Evolutionary conservation across 1,139 yeast genomes (phyloP).

Genomic region (Lodderomyces orthopsilosis): DNA sequence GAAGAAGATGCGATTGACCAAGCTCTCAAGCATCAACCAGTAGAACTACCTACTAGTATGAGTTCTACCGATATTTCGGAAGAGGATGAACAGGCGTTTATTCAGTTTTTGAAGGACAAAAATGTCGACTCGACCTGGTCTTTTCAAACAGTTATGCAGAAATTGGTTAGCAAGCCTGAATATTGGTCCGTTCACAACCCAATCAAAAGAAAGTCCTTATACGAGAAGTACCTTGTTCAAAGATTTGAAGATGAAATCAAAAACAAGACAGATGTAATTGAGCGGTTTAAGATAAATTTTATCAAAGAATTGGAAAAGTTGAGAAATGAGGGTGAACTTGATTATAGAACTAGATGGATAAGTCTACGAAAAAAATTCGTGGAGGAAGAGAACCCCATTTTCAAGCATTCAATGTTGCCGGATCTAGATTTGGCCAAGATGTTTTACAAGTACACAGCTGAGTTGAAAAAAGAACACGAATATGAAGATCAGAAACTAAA

Average conservation of each 20-base stretch:
- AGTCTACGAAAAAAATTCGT: conserved; percentile 48
- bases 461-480: conserved; percentile 40
- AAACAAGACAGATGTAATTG: conserved; percentile 52
- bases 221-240: conserved; percentile 61
- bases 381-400: conserved; percentile 62
- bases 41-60: conserved; percentile 9
- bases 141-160: conserved; percentile 64
- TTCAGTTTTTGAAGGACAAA: conserved; percentile 49
- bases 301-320: conserved; percentile 42
- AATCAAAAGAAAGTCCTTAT: conserved; percentile 54
- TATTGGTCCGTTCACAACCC: conserved; percentile 74
- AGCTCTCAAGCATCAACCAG: conserved; percentile 14
- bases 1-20: conserved; percentile 14
- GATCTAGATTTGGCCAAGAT: conserved; percentile 54
- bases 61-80: conserved; percentile 3
- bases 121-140: conserved; percentile 75
- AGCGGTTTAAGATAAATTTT: conserved; percentile 56
- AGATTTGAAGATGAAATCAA: conserved; percentile 52
- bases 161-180: conserved; percentile 53
- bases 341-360: conserved; percentile 66
- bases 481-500: conserved; percentile 28
- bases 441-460: conserved; percentile 48
- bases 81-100: conserved; percentile 36
- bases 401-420: conserved; percentile 58
- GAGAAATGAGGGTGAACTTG: conserved; percentile 35